Base-by-base conservation (phyloP, 805 yeast genomes). In the Starmerella powellii region DNA sequence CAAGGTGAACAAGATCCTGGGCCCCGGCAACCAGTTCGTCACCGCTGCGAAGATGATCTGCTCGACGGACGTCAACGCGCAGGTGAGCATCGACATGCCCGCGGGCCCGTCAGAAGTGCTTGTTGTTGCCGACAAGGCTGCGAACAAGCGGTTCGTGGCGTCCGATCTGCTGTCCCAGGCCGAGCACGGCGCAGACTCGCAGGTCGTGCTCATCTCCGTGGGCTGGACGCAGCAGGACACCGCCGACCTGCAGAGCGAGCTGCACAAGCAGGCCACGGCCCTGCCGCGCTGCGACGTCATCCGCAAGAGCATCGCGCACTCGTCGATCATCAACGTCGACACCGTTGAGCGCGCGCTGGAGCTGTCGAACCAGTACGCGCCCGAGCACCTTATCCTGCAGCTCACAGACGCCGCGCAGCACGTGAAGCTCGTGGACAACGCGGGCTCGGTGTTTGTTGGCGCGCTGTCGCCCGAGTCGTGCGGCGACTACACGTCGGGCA, bases 71-170 rank as follows among this genome's bases (percentile, higher is more conserved):
- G 82, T 95, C 1, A 80, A 79, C 49, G 97, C 98, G 6, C 67
- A 87, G 57, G 91, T 95, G 59, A 82, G 95, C 15, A 91, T 91
- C 53, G 99, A 91, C 63, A 88, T 91, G 97, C 99, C 99, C 38
- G 99, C 99, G 20, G 99, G 99, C 8, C 99, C 99, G 23, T 82
- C 94, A 40, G 99, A 91, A 65, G 99, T 91, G 19, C 70, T 91
- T 46, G 99, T 88, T 5, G 69, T 91, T 54, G 94, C 95, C 37
- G 99, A 91, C 61, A 73, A 69, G 46, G 58, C 72, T 35, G 84
- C 96, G 11, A 95, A 86, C 63, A 88, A 94, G 19, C 95, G 86
- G 56, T 91, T 84, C 62, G 98, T 91, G 24, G 98, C 96, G n/a
- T 75, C 86, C 50, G 99, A 91, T 62, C 71, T 91, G 58, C 70